A percentile compares a stretch with the other conserved stretches of the same genome.
phyloP scores from a whole-genome alignment of 176 grass and related monocot genomes.

The Cocos nucifera region DNA sequence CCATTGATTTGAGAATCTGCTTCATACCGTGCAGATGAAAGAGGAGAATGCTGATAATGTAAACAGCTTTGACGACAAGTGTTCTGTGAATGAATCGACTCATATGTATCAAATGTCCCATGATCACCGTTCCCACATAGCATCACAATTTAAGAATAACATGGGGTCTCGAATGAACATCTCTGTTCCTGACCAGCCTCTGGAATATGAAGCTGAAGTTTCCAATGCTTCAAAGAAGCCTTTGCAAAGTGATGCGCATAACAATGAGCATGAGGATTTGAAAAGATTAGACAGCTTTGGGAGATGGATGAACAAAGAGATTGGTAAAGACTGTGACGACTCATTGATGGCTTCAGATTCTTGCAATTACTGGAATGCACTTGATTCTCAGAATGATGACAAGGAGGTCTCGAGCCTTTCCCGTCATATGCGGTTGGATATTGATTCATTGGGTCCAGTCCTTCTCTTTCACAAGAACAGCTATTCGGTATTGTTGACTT shows the following conservation, averaged over 20 bases:
- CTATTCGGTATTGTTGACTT: conserved; percentile 78
- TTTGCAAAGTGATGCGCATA: not conserved
- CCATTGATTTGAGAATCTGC: no score
- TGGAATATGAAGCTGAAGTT: conserved; percentile 5
- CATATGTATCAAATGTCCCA: not conserved
- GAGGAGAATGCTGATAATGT: conserved; percentile 2
- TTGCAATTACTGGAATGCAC: conserved; percentile 53
- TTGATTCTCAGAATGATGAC: conserved; percentile 38
- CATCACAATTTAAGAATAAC: not conserved
- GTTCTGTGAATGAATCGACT: not conserved
- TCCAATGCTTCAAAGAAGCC: conserved; percentile 6
- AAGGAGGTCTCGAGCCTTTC: conserved; percentile 49
- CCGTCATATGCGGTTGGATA: conserved; percentile 55
- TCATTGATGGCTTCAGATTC: conserved; percentile 62
- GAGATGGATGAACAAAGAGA: conserved; percentile 89
- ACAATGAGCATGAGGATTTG: conserved; percentile 27
- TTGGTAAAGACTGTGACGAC: conserved; percentile 55
- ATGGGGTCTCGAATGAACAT: not conserved
- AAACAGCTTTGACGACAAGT: not conserved
- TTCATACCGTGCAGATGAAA: conserved; percentile 10
- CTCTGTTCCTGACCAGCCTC: not conserved
- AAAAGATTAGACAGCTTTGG: conserved; percentile 90
- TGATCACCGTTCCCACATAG: not conserved
- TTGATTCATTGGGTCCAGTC: conserved; percentile 52
- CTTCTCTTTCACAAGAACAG: conserved; percentile 66